A percentile compares a stretch with the other conserved stretches of the same genome.
phyloP scores from a whole-genome alignment of 306 rosid species.

The Crataegus laevigata region DNA sequence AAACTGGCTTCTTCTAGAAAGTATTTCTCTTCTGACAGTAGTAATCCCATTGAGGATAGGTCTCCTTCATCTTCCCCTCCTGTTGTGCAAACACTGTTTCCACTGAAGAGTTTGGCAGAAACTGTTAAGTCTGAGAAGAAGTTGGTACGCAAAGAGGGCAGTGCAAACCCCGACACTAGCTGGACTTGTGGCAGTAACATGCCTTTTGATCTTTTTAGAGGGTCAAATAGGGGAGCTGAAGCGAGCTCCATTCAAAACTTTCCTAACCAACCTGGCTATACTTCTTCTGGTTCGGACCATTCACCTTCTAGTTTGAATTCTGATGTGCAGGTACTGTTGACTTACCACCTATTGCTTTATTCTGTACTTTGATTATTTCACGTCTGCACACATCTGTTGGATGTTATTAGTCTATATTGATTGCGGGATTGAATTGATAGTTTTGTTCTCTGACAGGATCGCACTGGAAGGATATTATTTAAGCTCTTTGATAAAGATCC shows the following conservation, averaged over 20 bases:
- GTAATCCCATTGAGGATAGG: conserved; percentile 70
- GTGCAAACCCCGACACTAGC: conserved; percentile 33
- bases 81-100: conserved; percentile 54
- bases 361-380: neutral
- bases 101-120: conserved; percentile 44
- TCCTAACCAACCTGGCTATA: conserved; percentile 71
- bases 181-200: conserved; percentile 35
- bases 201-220: conserved; percentile 71
- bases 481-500: conserved; percentile 92
- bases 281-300: conserved; percentile 82
- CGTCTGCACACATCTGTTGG: neutral
- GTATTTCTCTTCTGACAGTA: conserved; percentile 86
- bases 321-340: conserved; percentile 62
- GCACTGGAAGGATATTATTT: conserved; percentile 73
- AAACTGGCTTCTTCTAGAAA: conserved; percentile 49
- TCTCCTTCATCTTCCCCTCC: conserved; percentile 81
- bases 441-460: conserved; percentile 47
- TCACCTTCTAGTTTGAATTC: conserved; percentile 89
- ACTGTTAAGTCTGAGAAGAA: conserved; percentile 33
- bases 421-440: conserved; percentile 8
- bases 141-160: conserved; percentile 24
- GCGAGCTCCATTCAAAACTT: conserved; percentile 50
- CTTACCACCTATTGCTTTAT: neutral
- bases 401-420: neutral
- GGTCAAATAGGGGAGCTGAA: conserved; percentile 42